Evolutionary conservation across 352 stramenopile genomes (phyloP), one percentile per base, ranked within the genome.

Genomic region (Globisporangium parvum): DNA sequence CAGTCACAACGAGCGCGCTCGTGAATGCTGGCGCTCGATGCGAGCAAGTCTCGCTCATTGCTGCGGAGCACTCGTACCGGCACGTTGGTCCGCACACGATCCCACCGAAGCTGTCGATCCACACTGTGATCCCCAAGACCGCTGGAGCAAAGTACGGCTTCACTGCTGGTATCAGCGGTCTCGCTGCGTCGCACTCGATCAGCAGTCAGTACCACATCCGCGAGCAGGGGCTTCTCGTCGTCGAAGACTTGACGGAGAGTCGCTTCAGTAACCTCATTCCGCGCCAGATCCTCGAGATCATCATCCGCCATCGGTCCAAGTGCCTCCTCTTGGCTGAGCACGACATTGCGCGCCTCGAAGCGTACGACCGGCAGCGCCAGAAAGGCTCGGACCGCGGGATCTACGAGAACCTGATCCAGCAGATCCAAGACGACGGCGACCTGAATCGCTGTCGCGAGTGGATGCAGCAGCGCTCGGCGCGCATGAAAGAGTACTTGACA

Each of bases 121-220:
- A 93, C 51, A 90, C 83, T 0, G 80, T 93, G 40, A 79, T 91
- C 17, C 77, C 83, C 0, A 90, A 91, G 59, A 66, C 77, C 2
- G 74, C 75, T 2, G 77, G 78, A 28, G 66, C 69, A 0, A 88
- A 90, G 62, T 87, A 85, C 41, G 79, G 77, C 28, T 69, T 87
- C 14, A 72, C 73, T 26, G 80, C 74, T 40, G 67, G 78, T 6
- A 70, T 82, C 8, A 77, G 51, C 26, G 80, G 83, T 4, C 51
- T 91, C 11, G 54, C 77, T 18, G 58, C 70, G 18, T 70, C 67
- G 2, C 77, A 87, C 23, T 86, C 77, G 2, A 85, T 91, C 47
- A 92, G 78, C 53, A 91, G 85, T 58, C 82, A 93, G 62, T 95
- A 93, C 59, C 85, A 93, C 50, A 89, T 95, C 47, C 85, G 82